Percentiles rank a stretch among this genome's conserved stretches.
These are phyloP conservation scores for Agroathelia rolfsii DNA, from an alignment of 1,284 basidiomycete genomes.

Conservation along the genomic window DNA sequence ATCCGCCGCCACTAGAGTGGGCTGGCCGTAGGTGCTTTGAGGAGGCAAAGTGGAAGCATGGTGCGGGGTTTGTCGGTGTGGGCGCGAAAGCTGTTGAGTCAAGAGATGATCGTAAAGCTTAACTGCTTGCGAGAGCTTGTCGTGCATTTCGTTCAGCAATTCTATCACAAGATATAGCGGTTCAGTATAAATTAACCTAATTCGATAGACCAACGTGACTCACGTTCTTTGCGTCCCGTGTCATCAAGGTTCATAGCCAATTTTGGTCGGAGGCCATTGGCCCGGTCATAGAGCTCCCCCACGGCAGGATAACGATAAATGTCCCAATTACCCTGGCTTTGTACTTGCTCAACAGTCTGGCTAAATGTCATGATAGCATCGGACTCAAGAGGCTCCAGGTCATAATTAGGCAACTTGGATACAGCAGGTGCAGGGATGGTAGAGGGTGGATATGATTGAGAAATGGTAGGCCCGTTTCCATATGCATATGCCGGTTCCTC, in stretches of 20 bases:
- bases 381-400: constrained; percentile 69
- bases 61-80: constrained; percentile 45
- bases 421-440: constrained; percentile 32
- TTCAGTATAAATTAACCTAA: constrained; percentile 1
- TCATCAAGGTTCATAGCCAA: constrained; percentile 82
- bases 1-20: constrained; percentile 14
- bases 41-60: constrained; percentile 20
- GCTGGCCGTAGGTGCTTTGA: constrained; percentile 16
- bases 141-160: constrained; percentile 85
- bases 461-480: constrained; percentile 23
- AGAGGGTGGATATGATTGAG: constrained; percentile 36
- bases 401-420: constrained; percentile 59
- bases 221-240: constrained; percentile 77
- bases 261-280: constrained; percentile 73
- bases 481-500: constrained; percentile 33
- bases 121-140: constrained; percentile 86
- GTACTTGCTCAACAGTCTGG: constrained; percentile 80
- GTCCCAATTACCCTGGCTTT: constrained; percentile 69
- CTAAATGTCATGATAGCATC: constrained; percentile 84
- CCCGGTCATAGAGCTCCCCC: constrained; percentile 78
- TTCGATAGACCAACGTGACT: constrained; percentile 23
- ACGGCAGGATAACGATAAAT: constrained; percentile 75
- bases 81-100: constrained; percentile 72
- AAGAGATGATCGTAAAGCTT: constrained; percentile 83
- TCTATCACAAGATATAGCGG: constrained; percentile 34